Evolutionary conservation across 768 basidiomycete species (phyloP).

Genomic region (Lanmaoa rubissima): DNA sequence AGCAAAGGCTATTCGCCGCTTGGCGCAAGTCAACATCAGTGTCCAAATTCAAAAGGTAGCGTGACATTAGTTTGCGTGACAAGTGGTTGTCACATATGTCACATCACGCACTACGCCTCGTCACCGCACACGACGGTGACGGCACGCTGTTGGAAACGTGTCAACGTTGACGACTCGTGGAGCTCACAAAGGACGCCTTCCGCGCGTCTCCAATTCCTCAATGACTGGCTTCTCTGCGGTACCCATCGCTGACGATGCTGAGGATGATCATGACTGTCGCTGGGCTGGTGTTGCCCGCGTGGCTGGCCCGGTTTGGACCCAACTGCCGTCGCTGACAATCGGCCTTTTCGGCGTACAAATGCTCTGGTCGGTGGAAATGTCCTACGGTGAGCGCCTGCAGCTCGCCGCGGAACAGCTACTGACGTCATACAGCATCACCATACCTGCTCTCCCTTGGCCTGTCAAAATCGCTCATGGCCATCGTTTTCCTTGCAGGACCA

Average conservation of each 20-base stretch:
- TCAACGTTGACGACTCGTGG: neutral
- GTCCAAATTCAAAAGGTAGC: too few relatives aligned
- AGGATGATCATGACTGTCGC: constrained; percentile 33
- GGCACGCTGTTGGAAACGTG: neutral
- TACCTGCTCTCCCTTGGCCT: constrained; percentile 89
- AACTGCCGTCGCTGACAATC: constrained; percentile 68
- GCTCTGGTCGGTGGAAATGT: constrained; percentile 95
- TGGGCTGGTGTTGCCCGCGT: constrained; percentile 59
- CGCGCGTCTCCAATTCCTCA: neutral
- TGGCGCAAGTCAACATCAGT: neutral
- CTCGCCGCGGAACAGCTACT: neutral
- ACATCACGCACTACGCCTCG: neutral
- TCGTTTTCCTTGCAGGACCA: constrained; percentile 92
- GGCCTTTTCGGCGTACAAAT: constrained; percentile 84
- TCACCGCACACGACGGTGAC: neutral
- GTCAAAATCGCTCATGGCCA: constrained; percentile 81
- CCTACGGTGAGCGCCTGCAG: constrained; percentile 54
- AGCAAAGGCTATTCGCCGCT: neutral
- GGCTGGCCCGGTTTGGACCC: constrained; percentile 64
- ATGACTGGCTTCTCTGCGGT: constrained; percentile 56
- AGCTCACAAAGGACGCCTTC: neutral
- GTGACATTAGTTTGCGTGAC: neutral
- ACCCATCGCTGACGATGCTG: constrained; percentile 45
- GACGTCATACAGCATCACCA: constrained; percentile 56
- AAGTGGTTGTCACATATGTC: neutral